Base-by-base conservation (phyloP, 2,329 filamentous ascomycete species). In the Xylaria sp. region DNA sequence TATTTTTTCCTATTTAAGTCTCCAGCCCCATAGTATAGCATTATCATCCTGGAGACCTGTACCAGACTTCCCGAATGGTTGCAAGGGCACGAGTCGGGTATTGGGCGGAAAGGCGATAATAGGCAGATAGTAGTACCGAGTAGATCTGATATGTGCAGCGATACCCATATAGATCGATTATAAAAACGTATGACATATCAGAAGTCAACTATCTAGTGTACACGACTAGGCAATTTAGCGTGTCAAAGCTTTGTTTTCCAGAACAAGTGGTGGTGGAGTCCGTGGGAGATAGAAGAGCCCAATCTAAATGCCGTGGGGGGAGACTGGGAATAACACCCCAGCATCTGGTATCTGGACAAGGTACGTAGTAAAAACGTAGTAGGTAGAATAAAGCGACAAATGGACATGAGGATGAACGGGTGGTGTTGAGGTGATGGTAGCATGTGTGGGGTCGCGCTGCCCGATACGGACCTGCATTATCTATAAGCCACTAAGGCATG, bases 111-210 rank as follows among this genome's bases (percentile, higher is more conserved):
- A 57, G 42, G 23, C 21, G 51, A 40, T 47, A 42, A 25, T 59
- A 35, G 12, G 51, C 54, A 16, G 35, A 32, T 13, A 44, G 27
- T 54, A 29, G 16, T 23, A 16, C n/a, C 6, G 25, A 13, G 23
- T 2, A 29, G n/a, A 25, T 23, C 35, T 40, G 47, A 35, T n/a
- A 35, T 44, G 53, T 32, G 35, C 35, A 58, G n/a, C 35, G 25
- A 4, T 21, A 2, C 29, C 50, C 21, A 51, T 42, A 53, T 27
- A 44, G 29, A 18, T 37, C 21, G 25, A 66, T 66, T 66, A 69
- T 62, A 37, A 53, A 55, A 66, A 63, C 1, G 40, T 60, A 66
- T 69, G 63, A 69, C 67, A 66, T 65, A 60, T 68, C 61, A 68
- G 55, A 40, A 40, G n/a, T 35, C 35, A 51, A 40, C 40, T 55